These are phyloP conservation scores for Eimeria tenella DNA, from an alignment of 169 alveolate genomes.

Conservation along the genomic window DNA sequence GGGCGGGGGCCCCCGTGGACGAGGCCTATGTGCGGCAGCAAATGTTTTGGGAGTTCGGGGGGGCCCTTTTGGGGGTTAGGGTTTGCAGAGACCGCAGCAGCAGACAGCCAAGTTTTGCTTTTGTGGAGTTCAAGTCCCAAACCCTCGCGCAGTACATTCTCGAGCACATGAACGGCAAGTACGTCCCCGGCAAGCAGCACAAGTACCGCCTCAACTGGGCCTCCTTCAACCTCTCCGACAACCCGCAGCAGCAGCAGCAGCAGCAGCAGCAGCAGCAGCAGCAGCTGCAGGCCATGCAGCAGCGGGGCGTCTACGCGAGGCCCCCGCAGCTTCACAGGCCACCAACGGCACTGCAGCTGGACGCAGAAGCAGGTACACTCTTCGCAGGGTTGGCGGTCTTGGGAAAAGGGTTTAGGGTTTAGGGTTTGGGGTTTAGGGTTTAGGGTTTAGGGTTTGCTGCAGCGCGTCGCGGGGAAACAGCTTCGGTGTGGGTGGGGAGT, in stretches of 20 bases:
- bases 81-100: constrained; percentile 63
- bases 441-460: not conserved
- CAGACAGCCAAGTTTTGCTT: constrained; percentile 66
- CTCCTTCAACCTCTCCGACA: constrained; percentile 58
- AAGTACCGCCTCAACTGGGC: constrained; percentile 77
- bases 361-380: not conserved
- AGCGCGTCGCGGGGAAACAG: not conserved
- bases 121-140: constrained; percentile 57
- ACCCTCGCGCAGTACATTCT: constrained; percentile 41
- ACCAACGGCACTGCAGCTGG: too few relatives aligned
- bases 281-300: not conserved
- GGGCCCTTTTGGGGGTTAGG: constrained; percentile 6
- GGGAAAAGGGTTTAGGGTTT: not conserved
- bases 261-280: constrained; percentile 5
- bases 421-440: not conserved
- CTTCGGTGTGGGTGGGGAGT: constrained; percentile 76
- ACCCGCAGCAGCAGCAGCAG: constrained; percentile 44
- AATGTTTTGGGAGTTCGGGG: constrained; percentile 62
- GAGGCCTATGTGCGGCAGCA: constrained; percentile 46
- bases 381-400: not conserved
- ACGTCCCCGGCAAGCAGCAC: constrained; percentile 72
- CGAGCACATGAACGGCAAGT: constrained; percentile 71
- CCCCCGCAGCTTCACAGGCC: not conserved
- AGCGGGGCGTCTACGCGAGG: too few relatives aligned
- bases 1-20: constrained; percentile 71